A percentile compares a stretch with the other conserved stretches of the same genome.
Evolutionary conservation across 2,329 filamentous ascomycete species (phyloP).

Genomic region (Exserohilum turcica): DNA sequence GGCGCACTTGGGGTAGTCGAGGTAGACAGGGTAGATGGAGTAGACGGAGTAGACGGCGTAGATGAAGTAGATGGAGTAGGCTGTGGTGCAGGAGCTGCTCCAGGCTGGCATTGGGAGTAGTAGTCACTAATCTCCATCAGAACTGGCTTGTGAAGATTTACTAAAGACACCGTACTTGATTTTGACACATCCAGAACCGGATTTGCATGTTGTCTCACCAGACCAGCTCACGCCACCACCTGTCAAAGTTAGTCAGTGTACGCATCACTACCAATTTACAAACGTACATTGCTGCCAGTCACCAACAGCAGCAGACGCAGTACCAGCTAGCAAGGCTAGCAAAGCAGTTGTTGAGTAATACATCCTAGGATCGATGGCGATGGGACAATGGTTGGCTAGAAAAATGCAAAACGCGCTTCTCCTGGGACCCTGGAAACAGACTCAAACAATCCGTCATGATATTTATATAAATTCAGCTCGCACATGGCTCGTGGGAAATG

Average conservation of each 20-base stretch:
- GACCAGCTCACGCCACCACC: slow-evolving; percentile 37
- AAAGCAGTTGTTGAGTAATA: slow-evolving; percentile 21
- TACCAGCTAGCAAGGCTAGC: slow-evolving; percentile 31
- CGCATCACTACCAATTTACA: too few relatives aligned
- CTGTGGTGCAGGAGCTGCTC: slow-evolving; percentile 25
- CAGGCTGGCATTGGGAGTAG: slow-evolving; percentile 52
- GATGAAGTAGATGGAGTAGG: background rate
- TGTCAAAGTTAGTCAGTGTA: slow-evolving; percentile 10
- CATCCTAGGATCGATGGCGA: slow-evolving; percentile 25
- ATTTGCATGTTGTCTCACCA: slow-evolving; percentile 34
- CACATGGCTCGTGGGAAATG: slow-evolving; percentile 11
- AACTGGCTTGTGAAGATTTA: background rate
- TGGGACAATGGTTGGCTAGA: background rate
- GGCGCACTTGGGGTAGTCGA: slow-evolving; percentile 18
- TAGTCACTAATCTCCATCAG: slow-evolving; percentile 35
- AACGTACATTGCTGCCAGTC: slow-evolving; percentile 45
- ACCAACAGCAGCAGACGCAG: slow-evolving; percentile 30
- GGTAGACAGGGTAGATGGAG: slow-evolving; percentile 19
- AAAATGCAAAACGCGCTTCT: background rate
- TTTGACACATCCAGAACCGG: slow-evolving; percentile 37
- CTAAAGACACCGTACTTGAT: slow-evolving; percentile 30
- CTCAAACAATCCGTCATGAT: background rate
- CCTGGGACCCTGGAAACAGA: background rate
- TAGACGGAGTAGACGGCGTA: background rate
- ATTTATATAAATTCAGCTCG: background rate